Evolutionary conservation across 352 stramenopile genomes (phyloP), one percentile per base, ranked within the genome.

Genomic region (Pythium angustatum): DNA sequence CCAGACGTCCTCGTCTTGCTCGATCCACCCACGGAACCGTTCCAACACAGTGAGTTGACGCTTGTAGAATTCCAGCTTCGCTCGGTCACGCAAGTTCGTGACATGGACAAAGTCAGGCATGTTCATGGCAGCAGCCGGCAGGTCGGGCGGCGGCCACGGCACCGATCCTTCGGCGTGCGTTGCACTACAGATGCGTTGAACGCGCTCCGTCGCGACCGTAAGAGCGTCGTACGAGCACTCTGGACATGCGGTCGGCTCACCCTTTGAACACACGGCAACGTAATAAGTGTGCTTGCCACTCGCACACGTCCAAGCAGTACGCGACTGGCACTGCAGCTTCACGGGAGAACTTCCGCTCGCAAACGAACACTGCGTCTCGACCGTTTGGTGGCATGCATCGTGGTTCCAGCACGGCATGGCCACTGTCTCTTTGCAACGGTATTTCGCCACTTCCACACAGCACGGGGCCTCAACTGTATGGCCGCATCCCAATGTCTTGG

Each of bases 341-440:
- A 31, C 14, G 19, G 19, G 3, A 28, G 54, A 41, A 3, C 56
- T 19, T 5, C 15, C 10, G 44, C 8, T 69, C 0, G 51, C 48
- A n/a, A 56, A 44, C 0, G 59, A 71, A 27, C 70, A 81, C 12
- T 55, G 17, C 1, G 70, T 65, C 5, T 54, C 44, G 19, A 89
- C 64, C 4, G 64, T 75, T 21, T 67, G 66, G 14, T 74, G 53
- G 57, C 83, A 93, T 6, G 48, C 31, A 0, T 17, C 33, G 31
- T 74, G 69, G 62, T 93, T 93, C 81, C 81, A 91, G 56, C 83
- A 93, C n/a, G 58, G 62, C 26, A 74, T 82, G 9, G 73, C 69
- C 3, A 85, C 71, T 12, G 52, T 64, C 26, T 77, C 50, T 17
- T 73, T 70, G 53, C 78, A 91, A 3, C 40, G 52, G 7, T 75